Conservation (phyloP, 108 stramenopile species). For the Cyclotella distinguenda region DNA sequence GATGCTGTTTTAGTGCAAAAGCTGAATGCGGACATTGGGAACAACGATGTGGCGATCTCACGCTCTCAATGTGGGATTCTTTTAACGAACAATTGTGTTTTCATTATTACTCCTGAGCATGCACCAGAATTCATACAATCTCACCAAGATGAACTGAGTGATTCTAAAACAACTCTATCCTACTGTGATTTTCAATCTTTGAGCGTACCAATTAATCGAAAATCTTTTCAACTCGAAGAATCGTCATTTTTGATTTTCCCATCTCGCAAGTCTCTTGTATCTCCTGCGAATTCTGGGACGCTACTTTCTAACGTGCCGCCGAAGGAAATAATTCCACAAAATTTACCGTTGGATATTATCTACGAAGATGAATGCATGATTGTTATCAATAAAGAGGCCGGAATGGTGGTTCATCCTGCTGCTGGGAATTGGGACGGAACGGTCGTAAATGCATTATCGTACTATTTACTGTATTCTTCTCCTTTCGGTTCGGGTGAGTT, state of each 20-base stretch:
- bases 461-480: slow-evolving; percentile 73
- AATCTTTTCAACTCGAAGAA: slow-evolving; percentile 33
- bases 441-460: slow-evolving; percentile 92
- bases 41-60: slow-evolving; percentile 22
- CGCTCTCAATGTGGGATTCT: slow-evolving; percentile 50
- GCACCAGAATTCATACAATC: slow-evolving; percentile 13
- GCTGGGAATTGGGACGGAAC: slow-evolving; percentile 96
- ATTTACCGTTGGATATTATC: slow-evolving; percentile 79
- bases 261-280: slow-evolving; percentile 44
- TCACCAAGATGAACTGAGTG: not conserved
- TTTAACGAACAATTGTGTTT: slow-evolving; percentile 35
- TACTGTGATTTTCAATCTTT: slow-evolving; percentile 19
- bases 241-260: slow-evolving; percentile 44
- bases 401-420: slow-evolving; percentile 98
- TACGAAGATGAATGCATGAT: slow-evolving; percentile 94
- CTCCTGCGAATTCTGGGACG: slow-evolving; percentile 22
- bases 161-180: slow-evolving; percentile 8
- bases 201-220: slow-evolving; percentile 25
- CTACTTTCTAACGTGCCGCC: slow-evolving; percentile 51
- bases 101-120: slow-evolving; percentile 28
- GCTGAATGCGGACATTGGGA: slow-evolving; percentile 26
- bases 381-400: slow-evolving; percentile 89
- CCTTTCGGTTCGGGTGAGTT: slow-evolving; percentile 73
- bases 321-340: slow-evolving; percentile 71
- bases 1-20: slow-evolving; percentile 42